Conservation (phyloP, 176 grass and related monocot species). For the Melocanna baccifera region DNA sequence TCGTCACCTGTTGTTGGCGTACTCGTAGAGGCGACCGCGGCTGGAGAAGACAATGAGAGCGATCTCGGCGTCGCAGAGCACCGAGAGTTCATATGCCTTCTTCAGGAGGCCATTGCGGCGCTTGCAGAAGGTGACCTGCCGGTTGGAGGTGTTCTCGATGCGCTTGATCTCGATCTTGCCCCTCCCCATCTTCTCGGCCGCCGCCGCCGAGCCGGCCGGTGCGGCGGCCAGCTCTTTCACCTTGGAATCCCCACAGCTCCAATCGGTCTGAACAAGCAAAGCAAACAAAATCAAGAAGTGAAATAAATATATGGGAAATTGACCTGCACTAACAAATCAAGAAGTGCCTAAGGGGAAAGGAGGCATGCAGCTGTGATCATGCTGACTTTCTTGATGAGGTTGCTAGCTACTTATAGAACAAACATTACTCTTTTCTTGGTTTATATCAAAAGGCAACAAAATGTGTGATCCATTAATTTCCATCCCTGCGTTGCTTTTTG, state of each 20-base stretch:
- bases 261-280: slow-evolving; percentile 28
- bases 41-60: slow-evolving; percentile 79
- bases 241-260: slow-evolving; percentile 28
- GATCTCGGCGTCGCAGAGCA: slow-evolving; percentile 76
- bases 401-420: not conserved
- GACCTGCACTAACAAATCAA: not conserved
- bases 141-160: slow-evolving; percentile 77
- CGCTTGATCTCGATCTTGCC: slow-evolving; percentile 85
- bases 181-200: slow-evolving; percentile 50
- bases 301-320: not conserved
- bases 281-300: not conserved
- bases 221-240: not conserved
- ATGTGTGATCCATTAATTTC: not conserved
- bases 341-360: not conserved
- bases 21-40: slow-evolving; percentile 81
- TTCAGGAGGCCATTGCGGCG: slow-evolving; percentile 83
- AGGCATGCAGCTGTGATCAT: not conserved
- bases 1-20: slow-evolving; percentile 64
- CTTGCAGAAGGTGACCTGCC: slow-evolving; percentile 90
- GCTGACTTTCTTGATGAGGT: not conserved
- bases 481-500: slow-evolving; percentile 18
- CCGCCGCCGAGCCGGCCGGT: slow-evolving; percentile 5
- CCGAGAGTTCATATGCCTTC: slow-evolving; percentile 80
- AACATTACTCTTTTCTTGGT: not conserved
- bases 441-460: slow-evolving; percentile 1